phyloP scores from a whole-genome alignment of 179 eudicot species.

The Beta macrorhiza region DNA sequence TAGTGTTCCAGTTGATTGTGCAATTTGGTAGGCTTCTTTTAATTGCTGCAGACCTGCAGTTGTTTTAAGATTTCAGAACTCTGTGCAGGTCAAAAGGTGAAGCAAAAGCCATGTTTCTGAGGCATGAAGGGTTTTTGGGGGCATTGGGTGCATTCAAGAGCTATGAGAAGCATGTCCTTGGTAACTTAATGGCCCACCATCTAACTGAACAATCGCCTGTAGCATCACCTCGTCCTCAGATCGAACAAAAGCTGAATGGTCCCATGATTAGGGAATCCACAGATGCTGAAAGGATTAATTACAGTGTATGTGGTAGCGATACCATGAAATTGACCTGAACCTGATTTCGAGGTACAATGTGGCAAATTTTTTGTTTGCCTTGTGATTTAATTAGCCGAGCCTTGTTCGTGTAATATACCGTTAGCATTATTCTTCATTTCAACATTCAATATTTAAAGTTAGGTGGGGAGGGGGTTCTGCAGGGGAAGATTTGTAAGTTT shows the following conservation, averaged over 20 bases:
- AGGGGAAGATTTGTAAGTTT: background rate
- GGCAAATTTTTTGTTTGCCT: background rate
- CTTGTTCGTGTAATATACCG: background rate
- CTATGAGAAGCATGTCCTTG: slow-evolving; percentile 58
- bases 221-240: slow-evolving; percentile 34
- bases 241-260: slow-evolving; percentile 8
- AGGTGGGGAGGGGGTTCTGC: background rate
- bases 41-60: background rate
- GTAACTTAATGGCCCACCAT: slow-evolving; percentile 43
- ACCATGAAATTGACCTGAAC: slow-evolving; percentile 7
- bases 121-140: slow-evolving; percentile 95
- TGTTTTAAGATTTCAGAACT: background rate
- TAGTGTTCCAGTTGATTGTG: too few species aligned
- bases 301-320: background rate
- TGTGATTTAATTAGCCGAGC: background rate
- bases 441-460: background rate
- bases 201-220: slow-evolving; percentile 40
- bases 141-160: slow-evolving; percentile 88
- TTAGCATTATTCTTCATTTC: background rate
- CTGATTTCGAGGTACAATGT: background rate
- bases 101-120: slow-evolving; percentile 91
- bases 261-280: slow-evolving; percentile 11
- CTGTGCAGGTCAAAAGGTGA: slow-evolving; percentile 89
- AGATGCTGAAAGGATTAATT: slow-evolving; percentile 11
- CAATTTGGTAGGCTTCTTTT: background rate